Evolutionary conservation across 1,284 basidiomycete genomes (phyloP), one percentile per base, ranked within the genome.

Genomic region (Cystobasidiaceae sp.): DNA sequence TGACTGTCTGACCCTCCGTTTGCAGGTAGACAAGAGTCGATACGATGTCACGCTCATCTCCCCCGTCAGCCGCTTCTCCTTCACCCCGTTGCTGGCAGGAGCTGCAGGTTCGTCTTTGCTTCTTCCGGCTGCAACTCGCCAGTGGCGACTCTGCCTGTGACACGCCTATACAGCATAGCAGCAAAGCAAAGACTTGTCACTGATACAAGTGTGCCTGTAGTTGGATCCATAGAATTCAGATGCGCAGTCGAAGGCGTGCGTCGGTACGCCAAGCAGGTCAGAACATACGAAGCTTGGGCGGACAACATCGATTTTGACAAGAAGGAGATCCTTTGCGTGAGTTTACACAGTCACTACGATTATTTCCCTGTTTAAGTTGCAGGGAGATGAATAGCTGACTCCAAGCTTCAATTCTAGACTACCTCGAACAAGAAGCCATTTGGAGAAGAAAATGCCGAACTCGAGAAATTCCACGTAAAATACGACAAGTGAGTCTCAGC

Each of bases 191-290:
- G n/a, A n/a, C n/a, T n/a, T n/a, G n/a, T n/a, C n/a, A n/a, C n/a
- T n/a, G n/a, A n/a, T n/a, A n/a, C n/a, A n/a, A n/a, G n/a, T n/a
- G n/a, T n/a, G n/a, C n/a, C 66, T 0, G 83, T 88, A 1, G 88
- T 90, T 28, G 90, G 90, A 5, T 90, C 89, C 1, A 78, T 92
- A 51, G 88, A 91, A 70, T 89, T 88, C 72, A 80, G 89, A 33
- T 85, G 85, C 69, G 87, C 88, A 0, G 80, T 90, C 30, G 90
- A 93, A 76, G 85, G 90, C 0, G 89, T 91, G 46, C 75, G 84
- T 71, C 68, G 73, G 34, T 71, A 63, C 46, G 54, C 57, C 9
- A 28, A 33, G 61, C 50, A 69, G 21, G 70, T 75, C 48, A 71
- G 68, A 15, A 76, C 73, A 50, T 73, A 72, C 33, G 79, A 81